These are phyloP conservation scores for Aspergillus fumigatus DNA, from an alignment of 2,329 filamentous ascomycete species.

Conservation along the genomic window DNA sequence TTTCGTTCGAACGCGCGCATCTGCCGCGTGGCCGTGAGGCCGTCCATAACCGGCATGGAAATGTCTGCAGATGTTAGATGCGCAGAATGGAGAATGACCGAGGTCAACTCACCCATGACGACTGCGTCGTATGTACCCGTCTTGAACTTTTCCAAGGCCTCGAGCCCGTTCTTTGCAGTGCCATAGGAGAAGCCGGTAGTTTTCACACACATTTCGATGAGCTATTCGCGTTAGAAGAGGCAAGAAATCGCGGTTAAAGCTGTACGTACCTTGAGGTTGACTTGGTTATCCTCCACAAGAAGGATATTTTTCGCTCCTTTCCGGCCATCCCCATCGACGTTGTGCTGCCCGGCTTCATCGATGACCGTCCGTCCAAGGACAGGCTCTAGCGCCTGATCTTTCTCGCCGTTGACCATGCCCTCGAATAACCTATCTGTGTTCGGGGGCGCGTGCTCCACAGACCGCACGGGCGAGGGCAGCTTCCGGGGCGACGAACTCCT, in stretches of 20 bases:
- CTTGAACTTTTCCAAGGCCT: conserved; percentile 17
- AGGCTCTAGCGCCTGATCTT: too few species aligned
- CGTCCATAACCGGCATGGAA: conserved; percentile 34
- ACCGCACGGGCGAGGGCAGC: neutral
- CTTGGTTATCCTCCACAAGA: conserved; percentile 36
- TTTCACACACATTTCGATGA: conserved; percentile 13
- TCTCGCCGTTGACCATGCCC: neutral
- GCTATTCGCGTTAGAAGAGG: conserved; percentile 5
- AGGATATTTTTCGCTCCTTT: conserved; percentile 17
- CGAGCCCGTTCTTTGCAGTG: conserved; percentile 13
- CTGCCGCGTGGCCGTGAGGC: conserved; percentile 23
- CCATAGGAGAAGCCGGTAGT: conserved; percentile 10
- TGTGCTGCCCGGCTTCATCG: neutral
- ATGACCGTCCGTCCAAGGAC: too few species aligned
- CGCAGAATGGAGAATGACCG: neutral
- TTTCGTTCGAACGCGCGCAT: conserved; percentile 23
- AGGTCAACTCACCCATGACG: conserved; percentile 18
- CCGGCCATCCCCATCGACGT: neutral
- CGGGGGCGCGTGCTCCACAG: neutral
- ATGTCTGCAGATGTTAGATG: conserved; percentile 20
- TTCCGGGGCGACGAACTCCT: neutral
- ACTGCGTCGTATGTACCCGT: conserved; percentile 11
- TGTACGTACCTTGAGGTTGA: conserved; percentile 32
- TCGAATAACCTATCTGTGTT: neutral
- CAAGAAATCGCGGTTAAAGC: neutral